Evolutionary conservation across 2,329 filamentous ascomycete species (phyloP), one percentile per base, ranked within the genome.

Genomic region (Aurifilum marmelostoma): DNA sequence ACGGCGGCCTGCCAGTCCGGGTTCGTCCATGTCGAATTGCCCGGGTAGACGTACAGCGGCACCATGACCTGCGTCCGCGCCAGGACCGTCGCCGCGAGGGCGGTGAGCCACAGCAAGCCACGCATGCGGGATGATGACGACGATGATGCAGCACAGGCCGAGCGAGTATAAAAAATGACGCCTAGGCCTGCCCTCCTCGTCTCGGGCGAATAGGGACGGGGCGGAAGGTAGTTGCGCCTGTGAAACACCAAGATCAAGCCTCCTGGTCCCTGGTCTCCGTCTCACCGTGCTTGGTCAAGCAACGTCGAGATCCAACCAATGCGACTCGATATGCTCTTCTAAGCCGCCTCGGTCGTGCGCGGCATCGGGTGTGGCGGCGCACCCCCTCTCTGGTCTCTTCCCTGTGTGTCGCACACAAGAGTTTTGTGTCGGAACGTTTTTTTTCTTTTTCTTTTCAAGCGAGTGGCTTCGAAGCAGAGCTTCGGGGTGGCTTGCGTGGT

Each of bases 11-110:
- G 12, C 71, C 72, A 71, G 9, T 70, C 63, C 5, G 70, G 69
- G 24, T 71, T 71, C n/a, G 69, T 71, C 67, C 67, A 71, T 7
- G 69, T 64, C 11, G 34, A 50, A 34, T 69, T 69, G 2, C 69
- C 69, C 1, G 69, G 69, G 34, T 71, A 67, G n/a, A 71, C 69
- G 56, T 71, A 71, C 21, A 71, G 69, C 34, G 69, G 69, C 21
- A 71, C 69, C 64, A 71, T 69, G 18, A 69, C 64, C 29, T 67
- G 61, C 37, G 69, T 71, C 3, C 63, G 50, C n/a, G 67, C 69
- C 24, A 65, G 8, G 9, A n/a, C 69, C 21, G 41, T 32, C 54
- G 69, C 64, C 63, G 67, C 69, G 21, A 67, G 43, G 34, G 67
- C 69, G 32, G 64, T 67, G 29, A 69, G 64, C 61, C 64, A 61